These are phyloP conservation scores for Scedosporium minutisporum DNA, from an alignment of 2,329 filamentous ascomycete genomes.

Conservation along the genomic window DNA sequence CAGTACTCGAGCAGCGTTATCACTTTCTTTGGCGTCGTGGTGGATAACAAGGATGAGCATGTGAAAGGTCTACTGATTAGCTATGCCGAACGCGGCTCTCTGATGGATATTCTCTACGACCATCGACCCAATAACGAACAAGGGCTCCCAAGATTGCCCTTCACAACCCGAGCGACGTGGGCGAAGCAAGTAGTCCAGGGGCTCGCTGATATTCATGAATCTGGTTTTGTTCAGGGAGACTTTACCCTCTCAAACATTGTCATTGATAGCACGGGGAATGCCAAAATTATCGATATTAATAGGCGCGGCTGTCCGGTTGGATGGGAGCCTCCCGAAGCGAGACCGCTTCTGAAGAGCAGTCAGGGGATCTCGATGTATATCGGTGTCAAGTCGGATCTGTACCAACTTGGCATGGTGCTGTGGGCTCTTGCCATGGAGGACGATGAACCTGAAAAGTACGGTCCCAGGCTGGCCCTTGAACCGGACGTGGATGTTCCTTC, in stretches of 20 bases:
- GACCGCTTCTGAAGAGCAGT: conserved; percentile 72
- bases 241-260: conserved; percentile 98
- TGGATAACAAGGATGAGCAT: conserved; percentile 73
- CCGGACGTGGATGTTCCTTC: conserved; percentile 56
- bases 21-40: conserved; percentile 74
- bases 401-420: conserved; percentile 91
- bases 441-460: conserved; percentile 78
- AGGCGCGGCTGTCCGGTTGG: conserved; percentile 91
- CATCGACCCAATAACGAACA: conserved; percentile 42
- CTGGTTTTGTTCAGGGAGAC: conserved; percentile 93
- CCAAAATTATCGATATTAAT: conserved; percentile 98
- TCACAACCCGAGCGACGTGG: conserved; percentile 74
- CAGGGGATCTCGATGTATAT: conserved; percentile 96
- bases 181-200: conserved; percentile 84
- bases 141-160: conserved; percentile 41
- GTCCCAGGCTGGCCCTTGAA: conserved; percentile 47
- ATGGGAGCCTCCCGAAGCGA: conserved; percentile 93
- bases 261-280: conserved; percentile 72
- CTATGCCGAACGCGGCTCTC: conserved; percentile 74
- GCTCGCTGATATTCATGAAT: conserved; percentile 85
- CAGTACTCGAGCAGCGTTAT: conserved; percentile 69
- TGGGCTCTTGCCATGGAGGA: conserved; percentile 83
- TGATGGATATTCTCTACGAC: conserved; percentile 88
- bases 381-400: conserved; percentile 93
- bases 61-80: conserved; percentile 87